A percentile compares a stretch with the other conserved stretches of the same genome.
These are phyloP conservation scores for Heliamphora exappendiculata DNA, from an alignment of 148 eudicot species.

Conservation along the genomic window DNA sequence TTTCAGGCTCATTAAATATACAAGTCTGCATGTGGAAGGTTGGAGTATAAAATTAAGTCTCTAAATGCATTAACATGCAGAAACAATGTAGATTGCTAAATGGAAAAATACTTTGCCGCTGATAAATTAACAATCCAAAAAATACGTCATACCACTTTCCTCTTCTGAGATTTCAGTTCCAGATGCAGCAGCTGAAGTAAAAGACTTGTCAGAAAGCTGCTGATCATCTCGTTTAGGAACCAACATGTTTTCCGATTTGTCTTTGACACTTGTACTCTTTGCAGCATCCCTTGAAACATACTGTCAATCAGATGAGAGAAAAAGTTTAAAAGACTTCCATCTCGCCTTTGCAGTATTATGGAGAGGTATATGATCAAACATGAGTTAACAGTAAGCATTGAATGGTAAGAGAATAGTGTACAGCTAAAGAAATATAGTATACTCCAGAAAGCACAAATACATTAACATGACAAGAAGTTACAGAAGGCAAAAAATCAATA, in stretches of 20 bases:
- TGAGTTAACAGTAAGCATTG: not conserved
- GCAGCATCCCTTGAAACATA: constrained; percentile 60
- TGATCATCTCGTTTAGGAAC: constrained; percentile 45
- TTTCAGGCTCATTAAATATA: not conserved
- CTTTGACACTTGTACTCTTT: constrained; percentile 60
- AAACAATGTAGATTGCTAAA: not conserved
- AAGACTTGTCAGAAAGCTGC: constrained; percentile 23
- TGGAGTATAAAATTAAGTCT: not conserved
- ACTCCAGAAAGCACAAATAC: not conserved
- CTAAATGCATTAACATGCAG: not conserved
- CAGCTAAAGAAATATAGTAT: not conserved
- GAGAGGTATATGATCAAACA: not conserved
- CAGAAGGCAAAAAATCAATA: no score
- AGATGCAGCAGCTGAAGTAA: constrained; percentile 22
- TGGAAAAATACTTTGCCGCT: not conserved
- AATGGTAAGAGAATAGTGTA: not conserved
- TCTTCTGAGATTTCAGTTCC: constrained; percentile 36
- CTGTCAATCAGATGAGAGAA: constrained; percentile 24
- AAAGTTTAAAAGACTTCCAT: not conserved
- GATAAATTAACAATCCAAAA: constrained; percentile 1
- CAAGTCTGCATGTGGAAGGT: no score
- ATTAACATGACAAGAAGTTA: not conserved
- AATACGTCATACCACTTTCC: constrained; percentile 44
- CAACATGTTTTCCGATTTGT: constrained; percentile 43
- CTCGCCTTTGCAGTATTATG: not conserved